These are phyloP conservation scores for Stentor coeruleus DNA, from an alignment of 73 alveolate genomes.

Conservation along the genomic window DNA sequence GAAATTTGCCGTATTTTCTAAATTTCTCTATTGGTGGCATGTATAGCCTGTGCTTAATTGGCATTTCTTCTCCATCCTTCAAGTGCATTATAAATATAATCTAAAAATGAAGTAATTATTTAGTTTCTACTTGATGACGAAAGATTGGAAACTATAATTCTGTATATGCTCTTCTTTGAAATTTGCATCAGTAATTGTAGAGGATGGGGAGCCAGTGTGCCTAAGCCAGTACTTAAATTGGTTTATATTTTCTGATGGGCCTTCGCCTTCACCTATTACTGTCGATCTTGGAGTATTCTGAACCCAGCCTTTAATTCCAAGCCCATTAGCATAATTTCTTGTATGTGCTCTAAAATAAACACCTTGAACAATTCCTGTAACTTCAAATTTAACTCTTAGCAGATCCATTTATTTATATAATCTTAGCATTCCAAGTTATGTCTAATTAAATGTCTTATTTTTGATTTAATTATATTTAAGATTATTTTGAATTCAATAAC, in stretches of 20 bases:
- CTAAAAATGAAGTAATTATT: too few species aligned
- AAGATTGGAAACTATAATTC: too few species aligned
- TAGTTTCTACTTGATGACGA: too few species aligned
- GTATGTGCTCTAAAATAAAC: constrained; percentile 33
- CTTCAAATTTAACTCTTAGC: neutral
- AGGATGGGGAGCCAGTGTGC: neutral
- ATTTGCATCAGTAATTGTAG: neutral
- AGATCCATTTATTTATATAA: neutral
- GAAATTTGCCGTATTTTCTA: neutral
- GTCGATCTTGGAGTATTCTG: constrained; percentile 33
- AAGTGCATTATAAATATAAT: neutral
- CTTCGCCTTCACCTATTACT: constrained; percentile 41
- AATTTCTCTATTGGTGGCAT: constrained; percentile 12
- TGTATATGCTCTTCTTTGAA: neutral
- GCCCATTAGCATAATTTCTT: constrained; percentile 25
- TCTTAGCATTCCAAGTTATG: too few species aligned
- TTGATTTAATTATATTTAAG: too few species aligned
- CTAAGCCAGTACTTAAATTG: constrained; percentile 13
- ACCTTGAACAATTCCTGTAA: constrained; percentile 36
- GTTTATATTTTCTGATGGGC: constrained; percentile 11
- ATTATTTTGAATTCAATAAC: too few species aligned
- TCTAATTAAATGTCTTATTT: too few species aligned
- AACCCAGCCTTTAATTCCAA: constrained; percentile 42
- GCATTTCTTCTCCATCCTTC: neutral
- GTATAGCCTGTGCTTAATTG: constrained; percentile 8